phyloP scores from a whole-genome alignment of 805 yeast species.

The Komagataella populi region DNA sequence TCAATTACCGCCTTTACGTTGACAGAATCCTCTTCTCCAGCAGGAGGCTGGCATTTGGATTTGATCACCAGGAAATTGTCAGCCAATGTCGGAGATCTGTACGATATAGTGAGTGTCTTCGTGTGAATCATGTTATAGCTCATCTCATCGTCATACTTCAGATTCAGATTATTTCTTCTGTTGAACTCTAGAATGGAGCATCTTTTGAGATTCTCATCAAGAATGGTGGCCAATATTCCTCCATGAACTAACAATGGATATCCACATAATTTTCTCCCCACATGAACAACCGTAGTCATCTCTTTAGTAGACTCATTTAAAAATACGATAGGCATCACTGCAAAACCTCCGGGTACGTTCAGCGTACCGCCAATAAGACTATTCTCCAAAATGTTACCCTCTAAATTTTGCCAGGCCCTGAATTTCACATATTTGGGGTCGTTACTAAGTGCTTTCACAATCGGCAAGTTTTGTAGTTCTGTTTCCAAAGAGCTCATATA shows the following conservation, averaged over 20 bases:
- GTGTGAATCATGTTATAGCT: conserved; percentile 26
- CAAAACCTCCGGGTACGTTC: conserved; percentile 65
- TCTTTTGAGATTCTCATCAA: conserved; percentile 64
- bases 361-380: conserved; percentile 38
- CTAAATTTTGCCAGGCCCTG: conserved; percentile 32
- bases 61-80: conserved; percentile 62
- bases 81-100: conserved; percentile 64
- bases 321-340: conserved; percentile 60
- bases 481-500: conserved; percentile 25
- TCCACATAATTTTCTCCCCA: conserved; percentile 72
- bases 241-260: conserved; percentile 86
- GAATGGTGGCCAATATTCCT: conserved; percentile 68
- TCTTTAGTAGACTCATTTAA: conserved; percentile 41
- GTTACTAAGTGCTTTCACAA: conserved; percentile 31
- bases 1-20: conserved; percentile 39
- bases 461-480: conserved; percentile 32
- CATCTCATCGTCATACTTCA: conserved; percentile 20
- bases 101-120: conserved; percentile 32
- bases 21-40: conserved; percentile 19
- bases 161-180: conserved; percentile 9
- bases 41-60: conserved; percentile 22
- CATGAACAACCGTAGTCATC: conserved; percentile 54
- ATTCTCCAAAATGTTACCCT: conserved; percentile 22
- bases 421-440: conserved; percentile 23
- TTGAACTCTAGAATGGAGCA: conserved; percentile 26